Base-by-base conservation (phyloP, 805 yeast genomes). In the Priceomyces haplophilus region DNA sequence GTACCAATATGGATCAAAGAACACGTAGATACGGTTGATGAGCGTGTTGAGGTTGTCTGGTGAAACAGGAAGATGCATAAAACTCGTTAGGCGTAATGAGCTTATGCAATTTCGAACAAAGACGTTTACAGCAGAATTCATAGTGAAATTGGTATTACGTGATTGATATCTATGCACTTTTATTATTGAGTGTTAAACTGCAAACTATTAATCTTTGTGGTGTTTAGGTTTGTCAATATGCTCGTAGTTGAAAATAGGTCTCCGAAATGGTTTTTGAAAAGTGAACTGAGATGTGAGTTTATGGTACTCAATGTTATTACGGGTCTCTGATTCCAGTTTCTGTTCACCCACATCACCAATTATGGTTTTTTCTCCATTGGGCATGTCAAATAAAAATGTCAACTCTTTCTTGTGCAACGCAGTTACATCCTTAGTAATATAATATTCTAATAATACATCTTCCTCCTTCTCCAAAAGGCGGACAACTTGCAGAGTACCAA, bases 191-290 rank as follows among this genome's bases (percentile, higher is more conserved):
- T 7, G 17, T 13, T 6, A 7, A 30, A 7, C 7, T 15, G 17
- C 7, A 30, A 30, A 19, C 20, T 19, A 30, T 19, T 30, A 34
- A 11, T 38, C 37, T 17, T 30, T 34, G 33, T 55, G 58, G 40
- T 56, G 59, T 13, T 41, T 48, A 18, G 59, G 57, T 40, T 56
- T 46, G 38, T 58, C 63, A 24, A 59, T 54, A 37, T 45, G 44
- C 43, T 59, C 64, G 43, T 56, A 59, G 36, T 55, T 56, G 44
- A 56, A 59, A 23, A 59, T 45, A 7, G 64, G 54, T 34, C 61
- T 42, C 44, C 58, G 47, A 31, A 56, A 49, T 18, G 64, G 64
- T 18, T 45, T 52, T 44, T 49, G 54, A 43, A 58, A 56, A 38
- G 52, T 50, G 44, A 57, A 49, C 27, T 47, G 35, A 1, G 52